Conservation (phyloP, 73 alveolate species). For the Paramecium sonneborni region DNA sequence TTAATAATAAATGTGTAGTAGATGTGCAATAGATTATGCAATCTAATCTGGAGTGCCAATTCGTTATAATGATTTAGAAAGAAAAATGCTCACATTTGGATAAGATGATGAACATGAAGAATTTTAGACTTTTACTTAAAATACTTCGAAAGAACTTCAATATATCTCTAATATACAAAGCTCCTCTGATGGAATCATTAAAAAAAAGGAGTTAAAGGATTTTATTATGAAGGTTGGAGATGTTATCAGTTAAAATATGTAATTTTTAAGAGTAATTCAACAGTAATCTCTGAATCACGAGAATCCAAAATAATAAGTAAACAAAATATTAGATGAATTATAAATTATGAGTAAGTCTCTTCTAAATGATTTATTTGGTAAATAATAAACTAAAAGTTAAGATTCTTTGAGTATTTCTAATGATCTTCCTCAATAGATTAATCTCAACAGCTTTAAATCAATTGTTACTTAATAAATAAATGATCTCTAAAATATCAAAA, state of each 20-base stretch:
- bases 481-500: constrained; percentile 32
- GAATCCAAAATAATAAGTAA: neutral
- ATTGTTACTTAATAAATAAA: neutral
- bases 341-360: neutral
- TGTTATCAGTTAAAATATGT: neutral
- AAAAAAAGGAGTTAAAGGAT: constrained; percentile 34
- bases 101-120: constrained; percentile 48
- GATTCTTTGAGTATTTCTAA: neutral
- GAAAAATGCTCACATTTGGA: constrained; percentile 53
- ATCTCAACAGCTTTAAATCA: neutral
- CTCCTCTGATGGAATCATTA: neutral
- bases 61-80: neutral
- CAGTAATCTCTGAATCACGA: neutral
- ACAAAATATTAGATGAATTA: constrained; percentile 23
- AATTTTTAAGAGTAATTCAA: neutral
- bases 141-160: constrained; percentile 13
- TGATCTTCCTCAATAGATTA: neutral
- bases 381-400: neutral
- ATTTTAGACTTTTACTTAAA: neutral
- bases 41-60: neutral
- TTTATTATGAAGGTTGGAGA: constrained; percentile 41
- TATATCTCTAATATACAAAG: neutral
- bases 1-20: neutral
- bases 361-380: neutral
- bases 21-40: constrained; percentile 48